Evolutionary conservation across 495 filamentous ascomycete genomes (phyloP).

Genomic region (Collariella sp.): DNA sequence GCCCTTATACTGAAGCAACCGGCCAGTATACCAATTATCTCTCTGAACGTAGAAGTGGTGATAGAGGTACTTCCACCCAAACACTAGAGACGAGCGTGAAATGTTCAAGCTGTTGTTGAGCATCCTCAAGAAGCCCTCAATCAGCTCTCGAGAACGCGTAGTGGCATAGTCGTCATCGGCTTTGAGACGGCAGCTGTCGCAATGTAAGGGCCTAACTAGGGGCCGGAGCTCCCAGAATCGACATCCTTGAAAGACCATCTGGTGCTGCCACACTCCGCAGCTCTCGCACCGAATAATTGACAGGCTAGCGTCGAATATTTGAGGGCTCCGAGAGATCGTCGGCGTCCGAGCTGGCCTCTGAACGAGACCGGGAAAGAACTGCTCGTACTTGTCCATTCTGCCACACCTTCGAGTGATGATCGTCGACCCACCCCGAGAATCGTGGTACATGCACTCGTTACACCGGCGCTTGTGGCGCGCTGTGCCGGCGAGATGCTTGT

Average conservation of each 20-base stretch:
- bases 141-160: neutral
- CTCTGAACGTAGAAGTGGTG: neutral
- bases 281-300: neutral
- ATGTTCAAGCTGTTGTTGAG: neutral
- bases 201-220: neutral
- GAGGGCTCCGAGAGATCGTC: neutral
- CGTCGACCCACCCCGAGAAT: too few species aligned
- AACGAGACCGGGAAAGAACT: neutral
- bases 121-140: neutral
- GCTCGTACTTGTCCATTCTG: neutral
- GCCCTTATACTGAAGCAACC: neutral
- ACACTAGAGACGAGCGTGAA: neutral
- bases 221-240: neutral
- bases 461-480: constrained; percentile 15
- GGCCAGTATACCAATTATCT: too few species aligned
- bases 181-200: neutral
- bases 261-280: constrained; percentile 1
- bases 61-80: neutral
- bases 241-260: neutral
- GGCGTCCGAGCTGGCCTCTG: neutral
- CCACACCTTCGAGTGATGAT: too few species aligned
- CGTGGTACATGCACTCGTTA: neutral
- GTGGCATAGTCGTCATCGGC: neutral
- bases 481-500: constrained; percentile 3
- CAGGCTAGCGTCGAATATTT: neutral